Evolutionary conservation across 139 green algal species (phyloP), one percentile per base, ranked within the genome.

Genomic region (Astrephomene gubernaculifera): DNA sequence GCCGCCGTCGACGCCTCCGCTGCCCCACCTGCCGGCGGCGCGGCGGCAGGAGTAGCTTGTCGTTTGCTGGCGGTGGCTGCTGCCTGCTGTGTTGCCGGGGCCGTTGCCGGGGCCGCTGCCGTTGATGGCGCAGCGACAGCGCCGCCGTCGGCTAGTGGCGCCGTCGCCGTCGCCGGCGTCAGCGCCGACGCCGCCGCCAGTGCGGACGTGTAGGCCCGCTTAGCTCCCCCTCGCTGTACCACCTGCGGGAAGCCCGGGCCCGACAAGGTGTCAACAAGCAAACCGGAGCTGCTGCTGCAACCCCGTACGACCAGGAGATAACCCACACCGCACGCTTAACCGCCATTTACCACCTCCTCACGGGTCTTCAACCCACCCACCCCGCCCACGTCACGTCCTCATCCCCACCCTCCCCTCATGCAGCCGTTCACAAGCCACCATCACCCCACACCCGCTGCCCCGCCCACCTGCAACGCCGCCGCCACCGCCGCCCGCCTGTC

Each of bases 401-500:
- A 57, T 17, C 49, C 49, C 49, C 49, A 12, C 49, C 14, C 49
- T 52, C 17, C 19, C 25, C 19, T 12, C 27, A 75, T 39, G 21
- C 41, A 61, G 29, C 44, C n/a, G 12, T 21, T 7, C 39, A 5
- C 33, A 27, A 14, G 43, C 41, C 71, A 61, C 3, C n/a, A 63
- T 7, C 44, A 63, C 31, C 45, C 38, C n/a, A 5, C 24, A 21
- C 17, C 43, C n/a, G 27, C 33, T 5, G 35, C 3, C 29, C 22
- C 65, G 8, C n/a, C n/a, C 38, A 74, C 78, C 61, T 64, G 78
- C 60, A 84, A 36, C 17, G 78, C 78, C 63, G 78, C 78, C 29
- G 78, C 78, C 78, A 86, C 81, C 25, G 68, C 81, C 39, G 81
- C 81, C 68, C 53, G 31, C 35, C 44, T 41, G 81, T 86, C 81